Conservation (phyloP, 1,284 basidiomycete species). For the Rhodotorula sp. region DNA sequence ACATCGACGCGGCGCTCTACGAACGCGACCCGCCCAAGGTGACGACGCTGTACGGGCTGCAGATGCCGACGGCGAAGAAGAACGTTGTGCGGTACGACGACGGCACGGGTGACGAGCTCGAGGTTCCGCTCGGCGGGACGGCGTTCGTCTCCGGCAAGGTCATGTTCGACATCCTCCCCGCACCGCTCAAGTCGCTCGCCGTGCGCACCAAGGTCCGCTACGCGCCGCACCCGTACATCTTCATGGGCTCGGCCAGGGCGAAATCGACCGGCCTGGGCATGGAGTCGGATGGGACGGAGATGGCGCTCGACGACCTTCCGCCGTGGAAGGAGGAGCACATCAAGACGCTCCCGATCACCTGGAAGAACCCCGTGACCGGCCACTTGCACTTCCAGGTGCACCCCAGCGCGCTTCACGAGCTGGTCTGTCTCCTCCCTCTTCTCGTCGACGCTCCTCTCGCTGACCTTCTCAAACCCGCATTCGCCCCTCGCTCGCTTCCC, state of each 20-base stretch:
- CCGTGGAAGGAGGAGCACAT: slow-evolving; percentile 70
- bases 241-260: slow-evolving; percentile 76
- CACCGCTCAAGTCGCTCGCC: slow-evolving; percentile 75
- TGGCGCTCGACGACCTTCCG: slow-evolving; percentile 66
- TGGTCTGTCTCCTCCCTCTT: slow-evolving; percentile 44
- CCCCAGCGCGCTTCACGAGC: slow-evolving; percentile 47
- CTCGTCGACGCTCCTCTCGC: slow-evolving; percentile 63
- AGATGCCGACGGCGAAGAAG: slow-evolving; percentile 66
- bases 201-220: slow-evolving; percentile 72
- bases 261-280: slow-evolving; percentile 75
- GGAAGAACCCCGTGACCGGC: slow-evolving; percentile 82
- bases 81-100: slow-evolving; percentile 84
- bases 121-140: slow-evolving; percentile 82
- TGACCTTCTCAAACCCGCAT: background rate
- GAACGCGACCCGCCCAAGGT: slow-evolving; percentile 71
- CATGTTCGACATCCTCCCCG: slow-evolving; percentile 80
- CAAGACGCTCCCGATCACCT: slow-evolving; percentile 69
- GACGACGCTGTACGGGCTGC: slow-evolving; percentile 81
- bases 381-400: slow-evolving; percentile 68
- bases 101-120: slow-evolving; percentile 77
- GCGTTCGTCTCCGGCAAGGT: slow-evolving; percentile 68
- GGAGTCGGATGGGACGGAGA: slow-evolving; percentile 60
- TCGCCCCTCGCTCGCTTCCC: background rate
- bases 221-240: slow-evolving; percentile 56
- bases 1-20: slow-evolving; percentile 87